Evolutionary conservation across 345 rosid species (phyloP), one percentile per base, ranked within the genome.

Genomic region (Capsella bursapastoris): DNA sequence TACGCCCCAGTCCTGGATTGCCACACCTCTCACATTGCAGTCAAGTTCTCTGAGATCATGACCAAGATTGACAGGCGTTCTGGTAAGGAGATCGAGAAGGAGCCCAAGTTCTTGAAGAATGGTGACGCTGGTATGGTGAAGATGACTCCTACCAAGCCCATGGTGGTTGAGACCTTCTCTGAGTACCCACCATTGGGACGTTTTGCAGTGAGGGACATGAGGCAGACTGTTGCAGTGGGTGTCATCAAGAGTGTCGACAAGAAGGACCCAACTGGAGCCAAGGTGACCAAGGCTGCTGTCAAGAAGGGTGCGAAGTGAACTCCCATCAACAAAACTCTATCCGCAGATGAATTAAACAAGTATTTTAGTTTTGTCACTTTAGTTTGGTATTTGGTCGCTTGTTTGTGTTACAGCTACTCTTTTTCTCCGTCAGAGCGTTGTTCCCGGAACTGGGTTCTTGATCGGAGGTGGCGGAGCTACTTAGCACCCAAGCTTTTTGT

Each of bases 101-200:
- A 87, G 66, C 97, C 97, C 28, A 87, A 86, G 64, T 86, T 91
- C 76, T 57, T 91, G 87, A 91, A 91, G 86, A 89, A 91, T 0
- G 95, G 97, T 56, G 97, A 91, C 67, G 83, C 97, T 3, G 97
- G 92, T 7, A 52, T 89, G 12, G 84, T 91, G 2, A 89, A 91
- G 91, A 91, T 91, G 97, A 59, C 87, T 81, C 96, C 93, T 2
- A 85, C 89, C 63, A 91, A 91, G 86, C 97, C 97, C 57, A 91
- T 91, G 97, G 97, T 91, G 0, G 97, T 91, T 0, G 97, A 91
- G 76, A 89, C 97, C 6, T 91, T 91, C 88, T 83, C 92, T 0
- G 84, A 58, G 59, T 91, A 91, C 66, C 95, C 97, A 1, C 97
- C 97, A 0, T 85, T 91, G 0, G 97, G 97, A 1, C 92, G 97